Conservation (phyloP, 2,329 filamentous ascomycete species). For the Ophiostoma novo-ulmi region DNA sequence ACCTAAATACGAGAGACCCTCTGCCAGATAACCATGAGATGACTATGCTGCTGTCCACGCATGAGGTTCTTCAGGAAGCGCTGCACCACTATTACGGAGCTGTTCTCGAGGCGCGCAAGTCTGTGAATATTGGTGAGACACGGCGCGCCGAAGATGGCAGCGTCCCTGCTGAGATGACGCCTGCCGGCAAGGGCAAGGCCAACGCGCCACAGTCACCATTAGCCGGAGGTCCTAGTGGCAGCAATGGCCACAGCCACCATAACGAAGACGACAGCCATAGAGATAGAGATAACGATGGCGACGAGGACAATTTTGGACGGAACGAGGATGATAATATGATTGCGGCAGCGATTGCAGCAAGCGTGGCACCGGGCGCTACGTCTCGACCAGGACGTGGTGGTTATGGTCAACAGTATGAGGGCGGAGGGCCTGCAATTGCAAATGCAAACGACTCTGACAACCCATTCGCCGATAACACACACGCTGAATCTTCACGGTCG, state of each 20-base stretch:
- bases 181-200: constrained; percentile 31
- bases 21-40: constrained; percentile 88
- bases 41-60: constrained; percentile 87
- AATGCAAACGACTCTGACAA: constrained; percentile 19
- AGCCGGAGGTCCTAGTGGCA: constrained; percentile 19
- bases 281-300: background rate
- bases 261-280: background rate
- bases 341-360: constrained; percentile 27
- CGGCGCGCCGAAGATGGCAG: constrained; percentile 32
- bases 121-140: constrained; percentile 40
- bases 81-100: constrained; percentile 81
- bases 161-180: constrained; percentile 24
- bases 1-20: constrained; percentile 75
- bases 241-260: constrained; percentile 11
- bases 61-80: constrained; percentile 80
- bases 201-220: constrained; percentile 20
- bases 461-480: constrained; percentile 21
- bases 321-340: constrained; percentile 26
- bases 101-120: constrained; percentile 58
- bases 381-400: background rate
- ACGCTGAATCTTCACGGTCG: constrained; percentile 24
- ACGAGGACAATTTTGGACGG: constrained; percentile 1
- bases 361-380: constrained; percentile 21
- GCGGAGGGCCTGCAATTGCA: background rate
- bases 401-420: background rate